Conservation (phyloP, 768 basidiomycete species). For the Daedaleopsis sinensis region DNA sequence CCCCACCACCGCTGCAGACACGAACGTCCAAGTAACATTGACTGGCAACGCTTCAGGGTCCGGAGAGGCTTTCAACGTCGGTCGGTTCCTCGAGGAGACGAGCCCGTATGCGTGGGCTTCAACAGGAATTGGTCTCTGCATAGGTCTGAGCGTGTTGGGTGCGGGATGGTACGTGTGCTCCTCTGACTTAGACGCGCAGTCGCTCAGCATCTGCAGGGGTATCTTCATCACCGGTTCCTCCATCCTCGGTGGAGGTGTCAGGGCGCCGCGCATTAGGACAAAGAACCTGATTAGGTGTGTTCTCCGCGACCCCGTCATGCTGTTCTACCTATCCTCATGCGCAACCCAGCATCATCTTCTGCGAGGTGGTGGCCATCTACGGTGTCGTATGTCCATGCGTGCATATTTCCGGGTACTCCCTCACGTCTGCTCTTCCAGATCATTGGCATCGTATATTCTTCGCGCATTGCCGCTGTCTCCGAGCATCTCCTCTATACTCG, state of each 20-base stretch:
- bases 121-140: slow-evolving; percentile 88
- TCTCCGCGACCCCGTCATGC: not conserved
- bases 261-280: slow-evolving; percentile 90
- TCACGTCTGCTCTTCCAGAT: slow-evolving; percentile 51
- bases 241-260: slow-evolving; percentile 93
- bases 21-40: not conserved
- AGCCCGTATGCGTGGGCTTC: slow-evolving; percentile 94
- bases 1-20: not conserved
- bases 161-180: slow-evolving; percentile 82
- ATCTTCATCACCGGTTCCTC: slow-evolving; percentile 98
- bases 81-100: slow-evolving; percentile 90
- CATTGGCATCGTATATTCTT: slow-evolving; percentile 94
- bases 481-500: slow-evolving; percentile 76
- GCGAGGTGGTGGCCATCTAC: slow-evolving; percentile 99
- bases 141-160: slow-evolving; percentile 91
- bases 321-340: not conserved
- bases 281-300: slow-evolving; percentile 95
- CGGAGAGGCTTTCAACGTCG: slow-evolving; percentile 92
- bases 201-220: slow-evolving; percentile 62
- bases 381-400: slow-evolving; percentile 68
- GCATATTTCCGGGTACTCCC: not conserved
- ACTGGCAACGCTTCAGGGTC: slow-evolving; percentile 53
- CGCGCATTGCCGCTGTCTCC: slow-evolving; percentile 67
- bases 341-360: slow-evolving; percentile 87
- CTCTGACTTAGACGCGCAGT: not conserved